phyloP scores from a whole-genome alignment of 2,329 filamentous ascomycete species.

The Xylariaceae sp. region DNA sequence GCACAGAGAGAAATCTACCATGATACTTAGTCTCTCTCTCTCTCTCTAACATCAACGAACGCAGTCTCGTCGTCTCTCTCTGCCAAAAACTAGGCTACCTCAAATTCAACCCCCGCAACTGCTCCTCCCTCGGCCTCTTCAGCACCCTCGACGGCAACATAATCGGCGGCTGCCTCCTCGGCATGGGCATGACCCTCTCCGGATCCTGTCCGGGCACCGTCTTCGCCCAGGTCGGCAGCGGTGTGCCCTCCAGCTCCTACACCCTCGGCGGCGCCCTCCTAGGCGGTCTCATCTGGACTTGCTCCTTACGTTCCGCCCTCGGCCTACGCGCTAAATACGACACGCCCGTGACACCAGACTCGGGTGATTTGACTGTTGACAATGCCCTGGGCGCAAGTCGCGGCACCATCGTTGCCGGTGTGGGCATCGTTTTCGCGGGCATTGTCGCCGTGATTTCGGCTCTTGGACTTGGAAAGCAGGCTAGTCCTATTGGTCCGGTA shows the following conservation, averaged over 20 bases:
- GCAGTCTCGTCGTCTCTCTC: constrained; percentile 36
- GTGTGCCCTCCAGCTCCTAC: constrained; percentile 46
- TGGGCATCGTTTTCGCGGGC: constrained; percentile 39
- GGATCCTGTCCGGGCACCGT: constrained; percentile 62
- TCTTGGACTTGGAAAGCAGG: constrained; percentile 28
- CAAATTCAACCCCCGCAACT: constrained; percentile 42
- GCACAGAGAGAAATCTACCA: not conserved
- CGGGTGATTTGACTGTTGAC: constrained; percentile 32
- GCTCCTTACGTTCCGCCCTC: constrained; percentile 36
- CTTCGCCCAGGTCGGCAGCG: constrained; percentile 53
- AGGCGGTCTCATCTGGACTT: constrained; percentile 50
- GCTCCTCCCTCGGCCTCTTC: constrained; percentile 49
- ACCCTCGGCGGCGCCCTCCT: constrained; percentile 49
- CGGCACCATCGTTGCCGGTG: constrained; percentile 34
- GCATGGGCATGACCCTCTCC: constrained; percentile 60
- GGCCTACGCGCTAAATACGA: constrained; percentile 21
- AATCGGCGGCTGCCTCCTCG: constrained; percentile 55
- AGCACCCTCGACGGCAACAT: constrained; percentile 58
- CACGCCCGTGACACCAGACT: constrained; percentile 11
- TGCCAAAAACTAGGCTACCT: constrained; percentile 40
- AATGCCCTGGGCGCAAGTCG: constrained; percentile 38
- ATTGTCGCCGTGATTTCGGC: constrained; percentile 36
- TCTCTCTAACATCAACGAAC: not conserved
- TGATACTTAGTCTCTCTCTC: not conserved
- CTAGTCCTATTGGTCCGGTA: constrained; percentile 39